Conservation (phyloP, 2,329 filamentous ascomycete species). For the Exophiala phaeomuriformis region DNA sequence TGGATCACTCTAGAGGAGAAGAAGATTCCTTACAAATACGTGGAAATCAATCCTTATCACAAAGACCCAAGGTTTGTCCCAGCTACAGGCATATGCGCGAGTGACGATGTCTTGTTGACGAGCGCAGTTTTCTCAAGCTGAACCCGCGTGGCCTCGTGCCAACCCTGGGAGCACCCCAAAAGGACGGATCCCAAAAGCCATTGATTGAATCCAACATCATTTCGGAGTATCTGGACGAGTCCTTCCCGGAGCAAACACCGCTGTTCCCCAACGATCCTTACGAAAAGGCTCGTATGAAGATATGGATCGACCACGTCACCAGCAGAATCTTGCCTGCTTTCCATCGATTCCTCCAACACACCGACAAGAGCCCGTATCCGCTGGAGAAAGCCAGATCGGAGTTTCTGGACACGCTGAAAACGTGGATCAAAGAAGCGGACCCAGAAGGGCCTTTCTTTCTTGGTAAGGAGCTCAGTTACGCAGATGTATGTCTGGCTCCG, state of each 20-base stretch:
- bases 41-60: conserved; percentile 71
- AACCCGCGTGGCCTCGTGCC: conserved; percentile 72
- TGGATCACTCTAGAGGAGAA: conserved; percentile 72
- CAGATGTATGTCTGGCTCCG: conserved; percentile 64
- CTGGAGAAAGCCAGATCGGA: conserved; percentile 51
- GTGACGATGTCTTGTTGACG: conserved; percentile 37
- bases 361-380: conserved; percentile 36
- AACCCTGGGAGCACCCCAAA: conserved; percentile 43
- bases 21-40: conserved; percentile 63
- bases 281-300: conserved; percentile 55
- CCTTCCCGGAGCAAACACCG: conserved; percentile 48
- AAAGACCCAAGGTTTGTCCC: conserved; percentile 40
- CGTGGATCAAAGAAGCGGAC: conserved; percentile 58
- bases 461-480: conserved; percentile 54
- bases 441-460: conserved; percentile 59
- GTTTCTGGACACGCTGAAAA: conserved; percentile 52
- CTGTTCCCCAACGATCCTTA: conserved; percentile 58
- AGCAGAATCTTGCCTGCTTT: conserved; percentile 61
- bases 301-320: conserved; percentile 69
- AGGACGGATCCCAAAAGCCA: conserved; percentile 40
- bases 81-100: background rate
- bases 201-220: conserved; percentile 68
- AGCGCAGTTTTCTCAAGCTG: conserved; percentile 52
- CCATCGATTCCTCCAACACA: conserved; percentile 53
- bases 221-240: conserved; percentile 69